These are phyloP conservation scores for Endocarpon pusillum DNA, from an alignment of 495 filamentous ascomycete genomes.

Conservation along the genomic window DNA sequence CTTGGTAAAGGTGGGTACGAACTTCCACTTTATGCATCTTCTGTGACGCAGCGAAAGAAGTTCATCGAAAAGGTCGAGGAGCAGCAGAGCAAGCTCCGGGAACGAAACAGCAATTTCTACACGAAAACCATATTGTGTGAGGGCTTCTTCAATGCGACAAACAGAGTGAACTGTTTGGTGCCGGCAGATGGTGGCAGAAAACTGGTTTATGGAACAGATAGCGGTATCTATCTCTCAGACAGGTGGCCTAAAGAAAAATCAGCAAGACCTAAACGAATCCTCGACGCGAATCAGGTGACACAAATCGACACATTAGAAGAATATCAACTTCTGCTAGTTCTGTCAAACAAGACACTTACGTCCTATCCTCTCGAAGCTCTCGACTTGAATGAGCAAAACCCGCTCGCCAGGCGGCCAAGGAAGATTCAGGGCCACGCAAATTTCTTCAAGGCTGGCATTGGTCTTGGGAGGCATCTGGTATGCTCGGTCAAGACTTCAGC, in stretches of 20 bases:
- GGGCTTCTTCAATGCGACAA: slow-evolving; percentile 63
- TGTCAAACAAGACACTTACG: slow-evolving; percentile 77
- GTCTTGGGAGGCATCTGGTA: slow-evolving; percentile 82
- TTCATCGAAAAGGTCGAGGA: slow-evolving; percentile 92
- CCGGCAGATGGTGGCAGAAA: slow-evolving; percentile 89
- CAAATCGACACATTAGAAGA: slow-evolving; percentile 95
- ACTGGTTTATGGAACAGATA: slow-evolving; percentile 82
- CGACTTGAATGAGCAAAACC: slow-evolving; percentile 60
- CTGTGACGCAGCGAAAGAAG: slow-evolving; percentile 65
- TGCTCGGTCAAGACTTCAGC: slow-evolving; percentile 86
- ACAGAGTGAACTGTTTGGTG: slow-evolving; percentile 82
- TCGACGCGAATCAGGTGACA: slow-evolving; percentile 75
- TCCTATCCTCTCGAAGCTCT: slow-evolving; percentile 77
- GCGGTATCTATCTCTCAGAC: slow-evolving; percentile 80
- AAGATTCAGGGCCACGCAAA: slow-evolving; percentile 95
- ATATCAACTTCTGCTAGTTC: slow-evolving; percentile 77
- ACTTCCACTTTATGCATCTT: slow-evolving; percentile 71
- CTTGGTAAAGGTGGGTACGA: slow-evolving; percentile 95
- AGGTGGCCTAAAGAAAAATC: slow-evolving; percentile 70
- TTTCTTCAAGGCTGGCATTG: slow-evolving; percentile 95
- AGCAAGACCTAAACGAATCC: slow-evolving; percentile 58
- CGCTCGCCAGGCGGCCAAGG: slow-evolving; percentile 71
- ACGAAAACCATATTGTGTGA: slow-evolving; percentile 74
- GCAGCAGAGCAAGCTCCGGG: slow-evolving; percentile 70
- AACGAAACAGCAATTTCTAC: slow-evolving; percentile 77